Evolutionary conservation across 768 basidiomycete genomes (phyloP).

Genomic region (Amyloporia xantha): DNA sequence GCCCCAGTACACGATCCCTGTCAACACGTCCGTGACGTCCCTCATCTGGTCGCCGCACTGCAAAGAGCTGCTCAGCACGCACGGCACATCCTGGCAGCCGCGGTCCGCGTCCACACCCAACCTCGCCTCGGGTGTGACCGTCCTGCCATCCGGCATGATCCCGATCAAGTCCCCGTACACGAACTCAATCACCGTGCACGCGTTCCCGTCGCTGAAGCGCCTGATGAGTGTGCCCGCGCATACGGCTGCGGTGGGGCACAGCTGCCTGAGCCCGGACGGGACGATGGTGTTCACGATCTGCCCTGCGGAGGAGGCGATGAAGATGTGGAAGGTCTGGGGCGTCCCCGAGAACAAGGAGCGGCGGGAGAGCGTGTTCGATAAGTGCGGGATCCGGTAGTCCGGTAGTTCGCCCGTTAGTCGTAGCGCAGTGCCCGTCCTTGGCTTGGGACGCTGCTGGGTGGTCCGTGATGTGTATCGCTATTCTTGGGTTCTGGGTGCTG

Average conservation of each 20-base stretch:
- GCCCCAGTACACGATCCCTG: constrained; percentile 33
- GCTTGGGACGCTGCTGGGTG: too few relatives aligned
- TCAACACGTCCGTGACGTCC: constrained; percentile 59
- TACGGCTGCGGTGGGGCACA: constrained; percentile 50
- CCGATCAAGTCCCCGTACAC: constrained; percentile 11
- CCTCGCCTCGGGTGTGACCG: neutral
- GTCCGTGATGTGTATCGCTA: too few relatives aligned
- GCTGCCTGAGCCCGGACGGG: constrained; percentile 47
- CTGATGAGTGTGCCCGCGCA: constrained; percentile 40
- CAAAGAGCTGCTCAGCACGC: constrained; percentile 79
- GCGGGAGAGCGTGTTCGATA: constrained; percentile 40
- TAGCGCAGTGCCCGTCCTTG: too few relatives aligned
- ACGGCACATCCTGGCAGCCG: constrained; percentile 46
- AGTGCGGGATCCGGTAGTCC: constrained; percentile 39
- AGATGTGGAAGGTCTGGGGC: constrained; percentile 67
- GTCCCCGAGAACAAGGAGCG: constrained; percentile 24
- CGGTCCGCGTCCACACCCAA: constrained; percentile 12
- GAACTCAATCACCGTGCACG: constrained; percentile 41
- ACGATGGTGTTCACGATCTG: constrained; percentile 59
- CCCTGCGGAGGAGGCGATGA: constrained; percentile 59
- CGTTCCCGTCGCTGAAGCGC: constrained; percentile 58
- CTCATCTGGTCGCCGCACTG: constrained; percentile 72
- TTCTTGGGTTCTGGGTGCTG: too few relatives aligned
- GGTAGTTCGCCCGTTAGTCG: too few relatives aligned
- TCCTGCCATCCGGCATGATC: constrained; percentile 30